A percentile compares a stretch with the other conserved stretches of the same genome.
Evolutionary conservation across 2,329 filamentous ascomycete species (phyloP).

Genomic region (Paraphaeosphaeria sporulosa): DNA sequence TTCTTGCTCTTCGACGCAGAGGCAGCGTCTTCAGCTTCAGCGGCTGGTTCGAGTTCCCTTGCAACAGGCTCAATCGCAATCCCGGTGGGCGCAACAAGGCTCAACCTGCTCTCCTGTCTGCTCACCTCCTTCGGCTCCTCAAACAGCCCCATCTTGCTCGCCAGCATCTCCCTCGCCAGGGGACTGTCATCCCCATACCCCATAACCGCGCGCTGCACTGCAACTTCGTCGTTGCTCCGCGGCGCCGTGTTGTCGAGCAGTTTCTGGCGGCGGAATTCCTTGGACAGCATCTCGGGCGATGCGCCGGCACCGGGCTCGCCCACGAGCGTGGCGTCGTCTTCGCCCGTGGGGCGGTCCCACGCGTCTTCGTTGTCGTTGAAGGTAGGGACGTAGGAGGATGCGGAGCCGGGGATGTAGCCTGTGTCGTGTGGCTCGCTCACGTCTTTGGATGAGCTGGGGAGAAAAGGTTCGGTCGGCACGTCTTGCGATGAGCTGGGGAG

Average conservation of each 20-base stretch:
- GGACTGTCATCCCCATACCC: conserved; percentile 8
- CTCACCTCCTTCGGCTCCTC: background rate
- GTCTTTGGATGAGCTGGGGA: background rate
- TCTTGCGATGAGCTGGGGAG: background rate
- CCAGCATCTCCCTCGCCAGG: conserved; percentile 7
- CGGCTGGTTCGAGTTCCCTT: background rate
- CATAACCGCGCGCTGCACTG: conserved; percentile 25
- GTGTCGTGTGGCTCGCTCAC: background rate
- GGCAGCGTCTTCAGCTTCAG: conserved; percentile 16
- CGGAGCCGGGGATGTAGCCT: conserved; percentile 15
- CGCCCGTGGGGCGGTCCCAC: conserved; percentile 36
- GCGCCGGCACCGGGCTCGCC: conserved; percentile 29
- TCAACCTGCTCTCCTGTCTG: background rate
- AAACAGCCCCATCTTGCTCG: conserved; percentile 12
- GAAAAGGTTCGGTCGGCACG: background rate
- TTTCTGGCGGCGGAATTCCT: conserved; percentile 36
- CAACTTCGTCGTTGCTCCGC: conserved; percentile 16
- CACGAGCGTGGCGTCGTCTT: conserved; percentile 43
- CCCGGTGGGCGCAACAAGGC: background rate
- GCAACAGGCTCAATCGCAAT: conserved; percentile 6
- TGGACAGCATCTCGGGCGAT: conserved; percentile 25
- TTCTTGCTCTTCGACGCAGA: conserved; percentile 36
- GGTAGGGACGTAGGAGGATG: conserved; percentile 30
- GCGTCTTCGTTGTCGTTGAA: conserved; percentile 43
- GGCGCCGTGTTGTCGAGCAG: conserved; percentile 37